Conservation (phyloP, 176 grass and related monocot species). For the Zea luxurians region DNA sequence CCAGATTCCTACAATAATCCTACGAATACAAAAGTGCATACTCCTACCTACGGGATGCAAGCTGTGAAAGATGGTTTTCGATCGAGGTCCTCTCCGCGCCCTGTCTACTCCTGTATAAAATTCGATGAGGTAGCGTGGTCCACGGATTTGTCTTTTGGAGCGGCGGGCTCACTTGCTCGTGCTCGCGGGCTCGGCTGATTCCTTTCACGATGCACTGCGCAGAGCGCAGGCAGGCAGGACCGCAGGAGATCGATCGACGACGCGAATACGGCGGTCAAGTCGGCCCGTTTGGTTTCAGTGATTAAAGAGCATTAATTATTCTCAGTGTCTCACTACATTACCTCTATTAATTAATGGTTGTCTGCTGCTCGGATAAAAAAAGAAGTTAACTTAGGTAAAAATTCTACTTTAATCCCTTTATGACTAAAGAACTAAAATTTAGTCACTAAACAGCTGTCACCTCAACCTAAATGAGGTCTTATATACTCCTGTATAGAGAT, state of each 20-base stretch:
- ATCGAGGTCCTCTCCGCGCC: conserved; percentile 3
- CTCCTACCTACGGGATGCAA: not conserved
- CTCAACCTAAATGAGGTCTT: too few relatives aligned
- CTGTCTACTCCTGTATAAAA: not conserved
- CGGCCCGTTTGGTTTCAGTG: too few relatives aligned
- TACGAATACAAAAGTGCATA: not conserved
- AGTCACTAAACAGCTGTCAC: too few relatives aligned
- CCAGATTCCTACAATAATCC: not conserved
- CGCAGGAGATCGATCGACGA: not conserved
- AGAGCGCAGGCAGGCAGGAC: not conserved
- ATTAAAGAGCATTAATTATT: too few relatives aligned
- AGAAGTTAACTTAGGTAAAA: too few relatives aligned
- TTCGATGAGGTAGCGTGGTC: conserved; percentile 20
- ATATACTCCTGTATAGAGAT: too few relatives aligned
- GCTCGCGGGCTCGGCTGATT: not conserved
- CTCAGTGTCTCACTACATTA: too few relatives aligned
- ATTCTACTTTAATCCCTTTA: too few relatives aligned
- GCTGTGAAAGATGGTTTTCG: not conserved
- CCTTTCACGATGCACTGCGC: not conserved
- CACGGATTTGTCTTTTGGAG: not conserved
- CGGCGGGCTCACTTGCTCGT: conserved; percentile 2
- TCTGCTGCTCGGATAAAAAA: too few relatives aligned
- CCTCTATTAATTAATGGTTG: too few relatives aligned
- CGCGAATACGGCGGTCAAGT: not conserved
- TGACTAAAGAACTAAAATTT: too few relatives aligned